These are phyloP conservation scores for Nakazawaea wyomingensis DNA, from an alignment of 805 yeast species.

Conservation along the genomic window DNA sequence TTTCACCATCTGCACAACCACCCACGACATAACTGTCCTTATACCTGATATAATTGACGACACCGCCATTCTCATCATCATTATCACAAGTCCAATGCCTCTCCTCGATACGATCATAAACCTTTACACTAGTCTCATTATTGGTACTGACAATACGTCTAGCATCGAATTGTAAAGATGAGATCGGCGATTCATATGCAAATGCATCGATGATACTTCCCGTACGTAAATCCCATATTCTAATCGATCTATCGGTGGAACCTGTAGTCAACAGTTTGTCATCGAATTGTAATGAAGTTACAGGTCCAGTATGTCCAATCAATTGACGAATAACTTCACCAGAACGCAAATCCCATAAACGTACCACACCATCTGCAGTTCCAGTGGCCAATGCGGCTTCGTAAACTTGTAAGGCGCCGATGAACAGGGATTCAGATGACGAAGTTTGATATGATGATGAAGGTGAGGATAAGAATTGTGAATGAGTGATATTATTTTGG, in stretches of 20 bases:
- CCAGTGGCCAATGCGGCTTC: conserved; percentile 80
- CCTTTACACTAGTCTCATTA: conserved; percentile 42
- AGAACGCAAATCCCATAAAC: conserved; percentile 72
- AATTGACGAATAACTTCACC: conserved; percentile 61
- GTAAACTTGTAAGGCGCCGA: conserved; percentile 65
- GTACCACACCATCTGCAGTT: conserved; percentile 67
- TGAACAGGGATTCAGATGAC: conserved; percentile 31
- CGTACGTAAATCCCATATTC: conserved; percentile 71
- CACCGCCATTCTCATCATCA: conserved; percentile 41
- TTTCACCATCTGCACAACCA: conserved; percentile 54
- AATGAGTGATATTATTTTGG: conserved; percentile 14
- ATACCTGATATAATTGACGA: conserved; percentile 41
- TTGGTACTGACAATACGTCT: conserved; percentile 51
- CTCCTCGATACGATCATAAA: conserved; percentile 52
- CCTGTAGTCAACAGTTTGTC: conserved; percentile 61
- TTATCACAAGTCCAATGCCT: conserved; percentile 51
- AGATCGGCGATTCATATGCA: conserved; percentile 53
- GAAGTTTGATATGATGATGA: background rate
- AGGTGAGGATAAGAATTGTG: conserved; percentile 13
- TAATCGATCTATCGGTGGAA: conserved; percentile 53
- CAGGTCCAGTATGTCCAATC: conserved; percentile 65
- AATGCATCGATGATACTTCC: conserved; percentile 59
- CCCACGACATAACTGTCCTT: conserved; percentile 64
- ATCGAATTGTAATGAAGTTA: conserved; percentile 65
- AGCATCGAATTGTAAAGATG: conserved; percentile 54